Base-by-base conservation (phyloP, 345 rosid genomes). In the thale cress (Arabidopsis thaliana) region DNA sequence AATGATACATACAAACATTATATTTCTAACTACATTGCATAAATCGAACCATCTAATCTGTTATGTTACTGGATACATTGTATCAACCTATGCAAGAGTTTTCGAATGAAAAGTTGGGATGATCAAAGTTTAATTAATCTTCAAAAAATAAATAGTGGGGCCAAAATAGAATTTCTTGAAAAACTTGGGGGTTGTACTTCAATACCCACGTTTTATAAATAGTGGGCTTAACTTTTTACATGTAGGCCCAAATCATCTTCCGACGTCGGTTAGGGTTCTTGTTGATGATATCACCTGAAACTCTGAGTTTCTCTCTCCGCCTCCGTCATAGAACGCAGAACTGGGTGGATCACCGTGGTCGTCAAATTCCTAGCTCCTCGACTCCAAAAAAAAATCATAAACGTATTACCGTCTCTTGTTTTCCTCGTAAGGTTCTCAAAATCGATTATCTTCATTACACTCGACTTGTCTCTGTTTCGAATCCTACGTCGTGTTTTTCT, bases 191-290 rank as follows among this genome's bases (percentile, higher is more conserved):
- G 20, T 2, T 34, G 7, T 34, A 22, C 58, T 20, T 32, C 5
- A 49, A 65, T 22, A 65, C 20, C 20, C 32, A 33, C 25, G 24
- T 9, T 64, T 11, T 20, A 33, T 1, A 6, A 16, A 33, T 14
- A 53, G 10, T 73, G 77, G 77, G 71, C 71, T 25, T 24, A 4
- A 34, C 3, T 23, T 11, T 56, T 22, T 5, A 53, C 8, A 53
- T 8, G 34, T 23, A 73, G 53, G 65, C 71, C 73, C 73, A 66
- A 55, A 5, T 8, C 0, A 57, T 7, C 11, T 56, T 12, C 65
- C 71, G 78, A 40, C 65, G 66, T 74, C 78, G 66, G 72, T 65
- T 74, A 65, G 52, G 72, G 72, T 8, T 46, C 20, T 4, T 14
- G 25, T 10, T n/a, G 13, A 61, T 13, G 30, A 40, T 45, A 45